Base-by-base conservation (phyloP, 371 early-diverging fungal species). In the Saksenaea oblongispora region DNA sequence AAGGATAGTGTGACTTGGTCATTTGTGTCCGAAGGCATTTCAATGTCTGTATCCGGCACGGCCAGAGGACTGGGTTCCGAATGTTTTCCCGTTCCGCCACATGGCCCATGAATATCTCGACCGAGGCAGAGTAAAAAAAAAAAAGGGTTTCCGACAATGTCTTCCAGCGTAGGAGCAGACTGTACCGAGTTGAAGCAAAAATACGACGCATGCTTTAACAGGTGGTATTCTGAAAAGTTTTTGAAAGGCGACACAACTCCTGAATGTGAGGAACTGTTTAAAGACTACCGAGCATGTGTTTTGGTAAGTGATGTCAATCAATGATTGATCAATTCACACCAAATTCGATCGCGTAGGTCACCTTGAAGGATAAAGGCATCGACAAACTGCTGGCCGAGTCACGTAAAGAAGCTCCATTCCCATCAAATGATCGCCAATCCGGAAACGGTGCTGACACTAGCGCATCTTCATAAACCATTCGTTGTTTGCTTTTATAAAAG, bases 191-290 rank as follows among this genome's bases (percentile, higher is more conserved):
- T 96, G 44, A 97, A 96, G 83, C 86, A 90, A 74, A 83, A 91
- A 66, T 97, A 96, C 71, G 96, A 97, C 54, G 78, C 74, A 28
- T 97, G 97, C 73, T 97, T 97, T 72, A 94, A 95, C 72, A 88
- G 89, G 59, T 97, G 97, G 97, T 97, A 97, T 72, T 89, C 93
- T 53, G 95, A 95, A 73, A 92, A 93, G 78, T 95, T 95, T 69
- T 75, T 97, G 34, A 91, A 93, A 65, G 97, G 97, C 27, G 89
- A 91, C 44, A 86, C 82, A 14, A 76, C 85, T 1, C 87, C 88
- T 17, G 90, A 91, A 72, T 97, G 97, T 74, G 89, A 92, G 59
- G 91, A 90, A 55, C 70, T 95, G 17, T 95, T 97, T 69, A 83
- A 89, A 67, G 79, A 86, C 64, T 97, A 97, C 70, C 81, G 89